A percentile compares a stretch with the other conserved stretches of the same genome.
Conservation (phyloP, 169 alveolate species). For the Plasmodium falciparum region DNA sequence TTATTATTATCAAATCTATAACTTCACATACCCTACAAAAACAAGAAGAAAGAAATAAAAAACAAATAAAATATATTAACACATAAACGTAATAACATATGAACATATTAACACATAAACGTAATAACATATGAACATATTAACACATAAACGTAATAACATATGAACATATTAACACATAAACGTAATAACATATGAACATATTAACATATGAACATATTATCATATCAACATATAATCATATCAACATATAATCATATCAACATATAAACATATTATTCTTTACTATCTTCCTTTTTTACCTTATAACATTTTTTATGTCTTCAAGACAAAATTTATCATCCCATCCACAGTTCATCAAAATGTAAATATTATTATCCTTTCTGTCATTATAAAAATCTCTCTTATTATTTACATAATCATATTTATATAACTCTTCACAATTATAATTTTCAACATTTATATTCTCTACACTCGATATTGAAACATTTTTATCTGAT, state of each 20-base stretch:
- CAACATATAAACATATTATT: not conserved
- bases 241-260: too few relatives aligned
- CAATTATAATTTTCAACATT: not conserved
- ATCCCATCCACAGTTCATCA: constrained; percentile 77
- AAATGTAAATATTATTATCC: constrained; percentile 59
- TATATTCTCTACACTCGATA: not conserved
- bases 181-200: too few relatives aligned
- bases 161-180: too few relatives aligned
- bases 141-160: not conserved
- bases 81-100: not conserved
- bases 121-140: not conserved
- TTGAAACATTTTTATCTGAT: not conserved
- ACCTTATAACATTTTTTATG: constrained; percentile 50
- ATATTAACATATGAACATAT: not conserved
- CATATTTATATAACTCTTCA: constrained; percentile 55
- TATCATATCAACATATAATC: too few relatives aligned
- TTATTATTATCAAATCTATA: constrained; percentile 32
- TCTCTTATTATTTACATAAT: constrained; percentile 62
- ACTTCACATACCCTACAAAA: constrained; percentile 56
- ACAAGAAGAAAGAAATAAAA: not conserved
- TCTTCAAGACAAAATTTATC: constrained; percentile 58
- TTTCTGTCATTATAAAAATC: constrained; percentile 56
- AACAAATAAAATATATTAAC: not conserved
- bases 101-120: not conserved
- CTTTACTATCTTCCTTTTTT: constrained; percentile 5